Evolutionary conservation across 805 yeast species (phyloP).

Genomic region (Maudiozyma serrabonitensis): DNA sequence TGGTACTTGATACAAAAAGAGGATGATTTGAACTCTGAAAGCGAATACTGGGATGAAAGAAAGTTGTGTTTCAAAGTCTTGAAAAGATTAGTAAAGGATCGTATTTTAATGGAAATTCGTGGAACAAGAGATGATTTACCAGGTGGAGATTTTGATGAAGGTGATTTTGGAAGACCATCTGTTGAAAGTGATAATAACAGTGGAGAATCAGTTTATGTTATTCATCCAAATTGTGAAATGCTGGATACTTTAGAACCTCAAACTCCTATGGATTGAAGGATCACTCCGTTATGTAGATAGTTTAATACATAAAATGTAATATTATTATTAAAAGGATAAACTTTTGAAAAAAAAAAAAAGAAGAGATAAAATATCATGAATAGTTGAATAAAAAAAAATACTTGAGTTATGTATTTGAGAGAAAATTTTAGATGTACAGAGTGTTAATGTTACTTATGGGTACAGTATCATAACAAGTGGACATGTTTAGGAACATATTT

Average conservation of each 20-base stretch:
- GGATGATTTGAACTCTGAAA: conserved; percentile 57
- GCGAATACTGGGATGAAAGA: conserved; percentile 60
- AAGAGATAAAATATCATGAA: too few species aligned
- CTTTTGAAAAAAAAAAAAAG: too few species aligned
- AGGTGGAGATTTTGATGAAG: conserved; percentile 30
- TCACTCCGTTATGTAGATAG: too few species aligned
- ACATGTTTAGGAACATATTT: neutral
- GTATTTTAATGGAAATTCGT: conserved; percentile 63
- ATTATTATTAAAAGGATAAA: neutral
- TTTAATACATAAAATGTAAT: neutral
- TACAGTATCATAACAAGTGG: too few species aligned
- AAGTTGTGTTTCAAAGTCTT: conserved; percentile 70
- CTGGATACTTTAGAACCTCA: conserved; percentile 35
- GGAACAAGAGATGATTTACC: conserved; percentile 38
- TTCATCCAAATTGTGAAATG: conserved; percentile 80
- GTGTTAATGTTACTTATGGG: neutral
- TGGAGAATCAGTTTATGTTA: conserved; percentile 37
- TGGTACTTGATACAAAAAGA: conserved; percentile 75
- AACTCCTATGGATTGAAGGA: neutral
- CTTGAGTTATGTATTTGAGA: too few species aligned
- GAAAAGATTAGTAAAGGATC: conserved; percentile 73
- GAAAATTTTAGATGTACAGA: too few species aligned
- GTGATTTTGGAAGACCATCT: conserved; percentile 15
- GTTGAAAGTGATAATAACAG: conserved; percentile 19
- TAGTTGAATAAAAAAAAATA: too few species aligned